A percentile compares a stretch with the other conserved stretches of the same genome.
phyloP scores from a whole-genome alignment of 192 early-diverging fungal genomes.

The Mortierella antarctica region DNA sequence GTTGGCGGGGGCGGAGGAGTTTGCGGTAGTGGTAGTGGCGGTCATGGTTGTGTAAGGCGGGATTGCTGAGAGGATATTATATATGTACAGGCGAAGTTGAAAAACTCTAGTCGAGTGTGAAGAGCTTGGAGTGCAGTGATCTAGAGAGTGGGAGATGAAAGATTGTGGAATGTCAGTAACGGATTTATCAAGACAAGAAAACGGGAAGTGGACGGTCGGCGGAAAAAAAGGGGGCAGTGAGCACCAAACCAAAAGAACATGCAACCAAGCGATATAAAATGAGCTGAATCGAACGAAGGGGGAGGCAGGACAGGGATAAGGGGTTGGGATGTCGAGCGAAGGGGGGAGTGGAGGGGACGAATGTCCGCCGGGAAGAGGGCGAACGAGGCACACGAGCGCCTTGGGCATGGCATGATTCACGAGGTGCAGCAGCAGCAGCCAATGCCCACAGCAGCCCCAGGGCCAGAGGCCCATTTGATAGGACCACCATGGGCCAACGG shows the following conservation, averaged over 20 bases:
- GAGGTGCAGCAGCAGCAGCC: too few species aligned
- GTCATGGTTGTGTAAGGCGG: conserved; percentile 10
- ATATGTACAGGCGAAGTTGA: conserved; percentile 18
- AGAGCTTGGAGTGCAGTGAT: background rate
- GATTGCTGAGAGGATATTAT: conserved; percentile 8
- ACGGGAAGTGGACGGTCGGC: background rate
- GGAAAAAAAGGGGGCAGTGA: conserved; percentile 2
- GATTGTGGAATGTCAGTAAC: conserved; percentile 21
- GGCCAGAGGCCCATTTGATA: too few species aligned
- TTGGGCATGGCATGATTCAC: too few species aligned
- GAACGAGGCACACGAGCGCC: too few species aligned
- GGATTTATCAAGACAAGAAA: background rate
- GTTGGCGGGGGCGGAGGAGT: conserved; percentile 22
- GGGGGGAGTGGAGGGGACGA: too few species aligned
- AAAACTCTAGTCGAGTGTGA: background rate
- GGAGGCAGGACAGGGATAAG: too few species aligned
- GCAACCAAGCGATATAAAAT: background rate
- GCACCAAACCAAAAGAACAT: background rate
- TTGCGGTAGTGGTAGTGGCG: conserved; percentile 52
- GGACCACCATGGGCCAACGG: too few species aligned
- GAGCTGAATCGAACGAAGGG: background rate
- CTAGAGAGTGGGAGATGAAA: conserved; percentile 3
- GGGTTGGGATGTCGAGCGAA: too few species aligned
- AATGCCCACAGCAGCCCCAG: too few species aligned
- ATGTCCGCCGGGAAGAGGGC: too few species aligned